Evolutionary conservation across 1,284 basidiomycete species (phyloP), one percentile per base, ranked within the genome.

Genomic region (Malassezia furfur): DNA sequence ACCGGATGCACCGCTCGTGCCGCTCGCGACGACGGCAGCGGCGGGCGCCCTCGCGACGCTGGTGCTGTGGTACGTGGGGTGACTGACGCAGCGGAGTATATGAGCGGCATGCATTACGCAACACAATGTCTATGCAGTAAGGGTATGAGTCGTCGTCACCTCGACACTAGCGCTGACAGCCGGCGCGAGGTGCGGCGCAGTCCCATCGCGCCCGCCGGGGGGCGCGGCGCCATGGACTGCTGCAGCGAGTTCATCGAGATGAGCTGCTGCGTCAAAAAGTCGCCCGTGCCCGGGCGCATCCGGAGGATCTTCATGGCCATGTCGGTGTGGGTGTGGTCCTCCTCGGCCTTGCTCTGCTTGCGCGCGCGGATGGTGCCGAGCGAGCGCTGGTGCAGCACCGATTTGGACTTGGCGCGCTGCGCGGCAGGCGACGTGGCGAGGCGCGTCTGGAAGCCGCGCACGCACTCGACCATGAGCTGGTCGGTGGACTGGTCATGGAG

Each of bases 341-440:
- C 70, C 39, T 88, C 81, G 67, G 83, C 81, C 80, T 93, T 96
- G 77, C 91, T 88, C 72, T 84, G 84, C 80, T 96, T 98, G 60
- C 89, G 82, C 70, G 93, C 85, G 75, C 85, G 85, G 76, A 99
- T 98, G 4, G 94, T 99, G 8, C 93, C 93, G 15, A 98, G 81
- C 74, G 94, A 96, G 17, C 81, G 75, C 62, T 81, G 85, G 65
- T 90, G 88, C 87, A 69, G 46, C n/a, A 72, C 71, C 17, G 61
- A 63, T 59, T 74, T 74, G 57, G 66, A 63, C 80, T 96, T 96
- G 5, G 85, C 85, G 5, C 90, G 84, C 0, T 56, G 53, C 15
- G 61, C 53, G 3, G 59, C 62, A 0, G 51, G 60, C 14, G 62
- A 58, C 5, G 54, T 50, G 1, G 61, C 57, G 53, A 68, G 62